Conservation (phyloP, 805 yeast species). For the Priceomyces medius region DNA sequence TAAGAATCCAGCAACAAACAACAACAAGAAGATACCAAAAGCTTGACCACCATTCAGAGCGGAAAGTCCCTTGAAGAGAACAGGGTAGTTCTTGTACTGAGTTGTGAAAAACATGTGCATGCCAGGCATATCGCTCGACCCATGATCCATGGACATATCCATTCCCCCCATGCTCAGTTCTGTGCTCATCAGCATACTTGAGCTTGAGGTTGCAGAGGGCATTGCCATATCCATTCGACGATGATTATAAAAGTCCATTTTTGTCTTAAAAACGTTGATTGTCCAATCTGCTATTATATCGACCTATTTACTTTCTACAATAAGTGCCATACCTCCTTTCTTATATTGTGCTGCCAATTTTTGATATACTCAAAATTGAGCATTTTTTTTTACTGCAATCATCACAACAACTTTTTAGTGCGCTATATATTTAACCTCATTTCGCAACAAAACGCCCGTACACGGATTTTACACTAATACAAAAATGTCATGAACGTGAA, state of each 20-base stretch:
- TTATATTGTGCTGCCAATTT: too few relatives aligned
- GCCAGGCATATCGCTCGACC: conserved; percentile 27
- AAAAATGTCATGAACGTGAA: background rate
- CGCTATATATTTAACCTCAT: background rate
- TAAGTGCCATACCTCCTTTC: too few relatives aligned
- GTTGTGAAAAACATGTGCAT: conserved; percentile 64
- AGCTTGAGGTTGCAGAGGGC: conserved; percentile 11
- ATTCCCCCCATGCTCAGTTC: conserved; percentile 1
- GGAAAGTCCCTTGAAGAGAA: conserved; percentile 52
- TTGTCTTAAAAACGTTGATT: too few relatives aligned
- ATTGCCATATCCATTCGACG: conserved; percentile 11
- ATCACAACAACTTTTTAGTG: conserved; percentile 33
- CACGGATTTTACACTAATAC: background rate
- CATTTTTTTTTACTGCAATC: conserved; percentile 51
- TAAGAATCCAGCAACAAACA: conserved; percentile 58
- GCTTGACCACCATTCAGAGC: conserved; percentile 61
- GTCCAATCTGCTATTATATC: too few relatives aligned
- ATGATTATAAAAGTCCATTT: too few relatives aligned
- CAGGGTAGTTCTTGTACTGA: conserved; percentile 54
- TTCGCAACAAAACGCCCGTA: background rate
- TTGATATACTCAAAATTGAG: too few relatives aligned
- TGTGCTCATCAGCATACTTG: conserved; percentile 1
- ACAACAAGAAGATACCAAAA: conserved; percentile 67
- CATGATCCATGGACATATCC: conserved; percentile 14
- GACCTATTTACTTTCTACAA: too few relatives aligned